Evolutionary conservation across 2,329 filamentous ascomycete genomes (phyloP).

Genomic region (Pestalotiopsis fici): DNA sequence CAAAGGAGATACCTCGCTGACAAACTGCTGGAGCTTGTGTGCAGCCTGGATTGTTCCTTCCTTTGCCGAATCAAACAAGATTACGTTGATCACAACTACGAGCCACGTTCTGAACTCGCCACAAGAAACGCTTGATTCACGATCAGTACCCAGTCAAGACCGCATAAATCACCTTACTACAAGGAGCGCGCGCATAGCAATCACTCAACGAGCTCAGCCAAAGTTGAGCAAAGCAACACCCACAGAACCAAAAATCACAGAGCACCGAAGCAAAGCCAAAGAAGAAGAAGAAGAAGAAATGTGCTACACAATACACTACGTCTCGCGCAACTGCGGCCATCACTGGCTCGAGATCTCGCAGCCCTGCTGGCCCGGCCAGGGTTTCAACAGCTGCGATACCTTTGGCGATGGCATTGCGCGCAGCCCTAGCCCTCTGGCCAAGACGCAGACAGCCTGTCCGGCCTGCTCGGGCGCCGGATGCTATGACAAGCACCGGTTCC

Average conservation of each 20-base stretch:
- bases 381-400: conserved; percentile 48
- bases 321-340: conserved; percentile 51
- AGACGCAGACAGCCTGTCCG: conserved; percentile 29
- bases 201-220: no score
- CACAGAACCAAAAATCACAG: not conserved
- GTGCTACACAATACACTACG: conserved; percentile 50
- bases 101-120: no score
- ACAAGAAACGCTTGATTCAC: no score
- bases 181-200: no score
- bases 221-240: not conserved
- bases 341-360: conserved; percentile 49
- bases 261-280: not conserved
- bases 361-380: conserved; percentile 49
- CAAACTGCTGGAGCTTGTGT: no score
- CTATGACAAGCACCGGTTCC: conserved; percentile 50
- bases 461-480: conserved; percentile 32
- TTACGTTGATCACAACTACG: no score
- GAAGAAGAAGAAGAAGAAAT: conserved; percentile 28
- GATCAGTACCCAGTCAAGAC: no score
- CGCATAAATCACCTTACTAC: no score
- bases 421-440: conserved; percentile 35
- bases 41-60: no score
- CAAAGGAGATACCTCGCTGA: no score
- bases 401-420: conserved; percentile 40
- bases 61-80: no score